Evolutionary conservation across 768 basidiomycete species (phyloP), one percentile per base, ranked within the genome.

Genomic region (Glaciozyma martinii): DNA sequence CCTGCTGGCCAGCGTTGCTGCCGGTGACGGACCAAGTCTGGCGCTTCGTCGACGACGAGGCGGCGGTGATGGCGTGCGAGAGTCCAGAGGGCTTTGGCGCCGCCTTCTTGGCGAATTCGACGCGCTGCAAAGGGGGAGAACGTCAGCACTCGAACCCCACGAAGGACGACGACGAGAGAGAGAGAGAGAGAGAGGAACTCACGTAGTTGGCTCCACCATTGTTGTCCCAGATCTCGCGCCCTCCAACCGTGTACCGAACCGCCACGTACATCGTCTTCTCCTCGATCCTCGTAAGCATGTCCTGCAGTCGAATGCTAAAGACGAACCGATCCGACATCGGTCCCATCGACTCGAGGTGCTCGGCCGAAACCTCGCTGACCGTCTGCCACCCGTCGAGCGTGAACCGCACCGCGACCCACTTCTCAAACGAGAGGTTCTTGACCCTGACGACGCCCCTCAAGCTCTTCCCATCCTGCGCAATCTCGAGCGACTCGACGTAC

Each of bases 381-480:
- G 94, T 99, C 76, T 91, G 90, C 94, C 94, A 98, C 71, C 80
- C 81, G 75, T 98, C 94, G 71, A 93, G 82, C 1, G 94, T 97
- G 77, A 95, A 98, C 33, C 94, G 84, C 30, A 91, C 83, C 12
- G 85, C 87, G 59, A 98, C 81, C 80, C 83, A 83, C 78, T 97
- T 98, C 72, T 87, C 81, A 77, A 85, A 98, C 10, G 90, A 84
- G 57, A 97, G 74, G 75, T 98, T 97, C 72, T 85, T 82, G 63
- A 94, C 88, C 55, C 85, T 83, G 52, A 90, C 82, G 47, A 79
- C 80, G 30, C 94, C 94, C n/a, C 81, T 76, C 59, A 97, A 81
- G 61, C 79, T 80, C 65, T 75, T 75, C 29, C 77, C 75, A 65
- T 80, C 79, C 32, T 77, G 75, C 40, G 75, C 76, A 32, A 80